A percentile compares a stretch with the other conserved stretches of the same genome.
Evolutionary conservation across 306 rosid genomes (phyloP).

Genomic region (Casuarina cunninghamiana): DNA sequence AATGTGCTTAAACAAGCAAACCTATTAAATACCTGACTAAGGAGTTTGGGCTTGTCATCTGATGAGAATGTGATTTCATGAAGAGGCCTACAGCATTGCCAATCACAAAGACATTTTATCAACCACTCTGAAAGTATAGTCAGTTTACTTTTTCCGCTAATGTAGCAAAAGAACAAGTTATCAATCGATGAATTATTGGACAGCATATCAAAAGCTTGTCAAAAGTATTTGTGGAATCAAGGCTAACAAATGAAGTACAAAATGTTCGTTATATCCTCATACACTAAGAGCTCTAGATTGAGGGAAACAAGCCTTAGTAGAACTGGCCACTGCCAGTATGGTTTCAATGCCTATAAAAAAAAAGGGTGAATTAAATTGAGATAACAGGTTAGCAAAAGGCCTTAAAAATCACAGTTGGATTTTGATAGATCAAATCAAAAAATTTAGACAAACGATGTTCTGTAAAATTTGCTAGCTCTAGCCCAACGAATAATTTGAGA

Average conservation of each 20-base stretch:
- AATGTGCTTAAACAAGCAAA: neutral
- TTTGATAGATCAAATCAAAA: neutral
- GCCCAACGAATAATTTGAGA: constrained; percentile 16
- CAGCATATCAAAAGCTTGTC: constrained; percentile 16
- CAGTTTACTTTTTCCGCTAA: neutral
- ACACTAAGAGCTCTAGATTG: constrained; percentile 8
- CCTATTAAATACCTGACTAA: constrained; percentile 77
- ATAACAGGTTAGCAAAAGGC: neutral
- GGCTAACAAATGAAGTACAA: constrained; percentile 19
- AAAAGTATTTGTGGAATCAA: neutral
- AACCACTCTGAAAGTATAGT: constrained; percentile 12
- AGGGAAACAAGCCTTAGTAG: neutral
- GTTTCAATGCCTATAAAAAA: neutral
- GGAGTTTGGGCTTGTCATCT: constrained; percentile 95
- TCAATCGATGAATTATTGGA: neutral
- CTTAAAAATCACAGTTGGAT: neutral
- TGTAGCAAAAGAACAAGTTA: no score
- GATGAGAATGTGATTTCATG: constrained; percentile 97
- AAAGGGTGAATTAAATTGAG: neutral
- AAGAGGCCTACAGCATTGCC: constrained; percentile 78
- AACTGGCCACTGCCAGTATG: neutral
- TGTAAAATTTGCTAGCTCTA: constrained; percentile 19
- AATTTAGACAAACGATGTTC: constrained; percentile 4
- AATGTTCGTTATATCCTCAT: constrained; percentile 23
- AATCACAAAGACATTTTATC: constrained; percentile 26